A percentile compares a stretch with the other conserved stretches of the same genome.
These are phyloP conservation scores for Termitomyces sp. DNA, from an alignment of 768 basidiomycete genomes.

Conservation along the genomic window DNA sequence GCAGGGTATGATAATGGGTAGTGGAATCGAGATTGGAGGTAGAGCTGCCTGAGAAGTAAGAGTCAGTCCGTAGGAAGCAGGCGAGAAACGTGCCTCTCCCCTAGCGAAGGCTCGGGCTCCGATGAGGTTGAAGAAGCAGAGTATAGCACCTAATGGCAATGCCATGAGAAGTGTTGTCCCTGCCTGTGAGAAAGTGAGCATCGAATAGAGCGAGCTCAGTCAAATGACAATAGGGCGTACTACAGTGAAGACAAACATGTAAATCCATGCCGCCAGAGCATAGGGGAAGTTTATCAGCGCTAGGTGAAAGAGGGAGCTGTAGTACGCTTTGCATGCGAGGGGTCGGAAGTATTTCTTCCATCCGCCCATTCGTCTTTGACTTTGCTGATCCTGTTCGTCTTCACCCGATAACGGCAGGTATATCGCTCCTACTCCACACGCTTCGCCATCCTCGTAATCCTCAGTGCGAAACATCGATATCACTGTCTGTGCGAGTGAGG, in stretches of 20 bases:
- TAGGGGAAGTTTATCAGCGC: slow-evolving; percentile 74
- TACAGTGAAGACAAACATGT: slow-evolving; percentile 74
- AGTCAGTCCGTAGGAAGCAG: neutral
- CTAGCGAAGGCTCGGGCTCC: slow-evolving; percentile 69
- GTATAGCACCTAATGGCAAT: slow-evolving; percentile 68
- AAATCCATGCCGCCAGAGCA: slow-evolving; percentile 73
- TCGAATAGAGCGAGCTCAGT: neutral
- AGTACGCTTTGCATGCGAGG: slow-evolving; percentile 50
- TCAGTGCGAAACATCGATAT: slow-evolving; percentile 63
- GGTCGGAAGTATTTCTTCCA: slow-evolving; percentile 66
- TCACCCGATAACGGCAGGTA: slow-evolving; percentile 8
- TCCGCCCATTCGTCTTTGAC: slow-evolving; percentile 7
- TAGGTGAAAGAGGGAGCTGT: slow-evolving; percentile 62
- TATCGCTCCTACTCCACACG: slow-evolving; percentile 11
- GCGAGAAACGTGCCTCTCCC: slow-evolving; percentile 47
- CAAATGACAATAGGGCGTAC: slow-evolving; percentile 36
- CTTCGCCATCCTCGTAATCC: slow-evolving; percentile 26
- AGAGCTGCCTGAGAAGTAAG: slow-evolving; percentile 33
- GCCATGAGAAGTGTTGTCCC: slow-evolving; percentile 79
- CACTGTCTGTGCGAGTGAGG: slow-evolving; percentile 65
- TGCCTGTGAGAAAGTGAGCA: slow-evolving; percentile 34
- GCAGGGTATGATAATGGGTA: slow-evolving; percentile 55
- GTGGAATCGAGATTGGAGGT: slow-evolving; percentile 68
- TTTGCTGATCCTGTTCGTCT: slow-evolving; percentile 8
- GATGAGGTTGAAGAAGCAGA: slow-evolving; percentile 74